Evolutionary conservation across 2,329 filamentous ascomycete genomes (phyloP), one percentile per base, ranked within the genome.

Genomic region (Ascochyta clinopodiicola): DNA sequence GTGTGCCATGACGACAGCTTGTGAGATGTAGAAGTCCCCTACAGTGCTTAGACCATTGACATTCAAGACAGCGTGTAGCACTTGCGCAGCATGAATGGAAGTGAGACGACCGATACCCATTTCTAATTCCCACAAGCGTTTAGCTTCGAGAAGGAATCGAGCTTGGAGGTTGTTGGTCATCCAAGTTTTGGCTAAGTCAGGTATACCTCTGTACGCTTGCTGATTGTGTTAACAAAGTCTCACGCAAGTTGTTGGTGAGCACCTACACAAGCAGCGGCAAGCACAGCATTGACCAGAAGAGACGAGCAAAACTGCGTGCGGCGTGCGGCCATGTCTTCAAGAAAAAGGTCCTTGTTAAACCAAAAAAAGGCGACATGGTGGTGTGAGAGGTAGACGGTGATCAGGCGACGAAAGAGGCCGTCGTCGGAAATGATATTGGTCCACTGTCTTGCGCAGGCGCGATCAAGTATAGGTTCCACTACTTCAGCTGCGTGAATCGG

Each of bases 251-350:
- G 17, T 9, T 37, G 21, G 10, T 15, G 19, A 10, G 32, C 2
- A 64, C 62, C 60, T 47, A 65, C 58, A 50, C 61, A 67, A 27
- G 62, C 62, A 43, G 52, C 45, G 10, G 63, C 65, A n/a, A 68
- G 47, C 10, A 66, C 34, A 22, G 64, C 55, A 36, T 68, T 67
- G 12, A 67, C 62, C 7, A 68, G 29, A 4, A 67, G 51, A 13
- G 59, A 39, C 2, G 62, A 66, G 45, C 64, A 67, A 21, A 61
- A 62, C 22, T 52, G 40, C 2, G 35, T 47, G 9, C 37, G 43
- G 27, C 51, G 49, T 12, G 51, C 39, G n/a, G 48, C 37, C 52
- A 68, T 54, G 22, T 67, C 65, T 35, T 62, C 60, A 9, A 68
- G 51, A 17, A 68, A 66, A 36, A 59, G 46, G 10, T 56, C 55